Evolutionary conservation across 306 rosid species (phyloP).

Genomic region (Cucumis hystrix): DNA sequence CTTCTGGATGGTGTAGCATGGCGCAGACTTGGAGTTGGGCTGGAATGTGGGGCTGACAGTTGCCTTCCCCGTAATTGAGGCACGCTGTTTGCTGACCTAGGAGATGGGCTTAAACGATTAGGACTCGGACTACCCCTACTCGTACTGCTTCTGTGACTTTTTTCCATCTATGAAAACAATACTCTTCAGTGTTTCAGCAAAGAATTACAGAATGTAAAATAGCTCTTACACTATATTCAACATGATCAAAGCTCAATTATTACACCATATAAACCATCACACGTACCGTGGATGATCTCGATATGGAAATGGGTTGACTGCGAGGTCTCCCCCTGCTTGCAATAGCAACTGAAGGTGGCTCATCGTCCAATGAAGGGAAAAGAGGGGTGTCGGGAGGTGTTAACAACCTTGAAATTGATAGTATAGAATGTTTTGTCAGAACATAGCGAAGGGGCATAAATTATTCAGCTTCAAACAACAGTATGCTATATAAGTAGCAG

Average conservation of each 20-base stretch:
- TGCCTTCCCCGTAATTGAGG: slow-evolving; percentile 59
- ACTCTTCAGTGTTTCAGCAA: not conserved
- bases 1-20: slow-evolving; percentile 45
- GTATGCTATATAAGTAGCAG: not conserved
- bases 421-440: slow-evolving; percentile 13
- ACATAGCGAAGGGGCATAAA: slow-evolving; percentile 3
- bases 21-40: slow-evolving; percentile 49
- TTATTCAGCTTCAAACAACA: not conserved
- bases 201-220: slow-evolving; percentile 8
- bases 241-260: slow-evolving; percentile 10
- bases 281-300: slow-evolving; percentile 74
- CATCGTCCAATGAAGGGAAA: slow-evolving; percentile 74
- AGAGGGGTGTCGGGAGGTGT: slow-evolving; percentile 87
- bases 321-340: slow-evolving; percentile 61
- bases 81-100: slow-evolving; percentile 47
- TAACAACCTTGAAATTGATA: slow-evolving; percentile 44
- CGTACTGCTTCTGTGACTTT: slow-evolving; percentile 63
- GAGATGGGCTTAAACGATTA: slow-evolving; percentile 66
- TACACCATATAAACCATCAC: slow-evolving; percentile 14
- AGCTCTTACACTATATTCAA: not conserved
- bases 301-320: slow-evolving; percentile 76
- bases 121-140: slow-evolving; percentile 89
- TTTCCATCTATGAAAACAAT: slow-evolving; percentile 55
- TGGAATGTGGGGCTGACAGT: slow-evolving; percentile 44
- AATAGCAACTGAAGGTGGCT: slow-evolving; percentile 26